phyloP scores from a whole-genome alignment of 345 rosid species.

The Limnanthes douglasii region DNA sequence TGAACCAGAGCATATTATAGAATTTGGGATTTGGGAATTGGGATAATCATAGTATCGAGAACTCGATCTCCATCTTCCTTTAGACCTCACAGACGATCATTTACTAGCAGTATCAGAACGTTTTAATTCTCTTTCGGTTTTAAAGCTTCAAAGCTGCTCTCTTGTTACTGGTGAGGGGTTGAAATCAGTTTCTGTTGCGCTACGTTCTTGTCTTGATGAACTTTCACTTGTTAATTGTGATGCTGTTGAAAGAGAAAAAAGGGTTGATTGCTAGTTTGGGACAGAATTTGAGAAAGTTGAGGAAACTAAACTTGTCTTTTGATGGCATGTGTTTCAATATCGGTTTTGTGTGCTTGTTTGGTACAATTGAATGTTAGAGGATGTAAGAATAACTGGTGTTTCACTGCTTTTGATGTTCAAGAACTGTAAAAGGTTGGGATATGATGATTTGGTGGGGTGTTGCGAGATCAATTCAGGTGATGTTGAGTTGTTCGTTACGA shows the following conservation, averaged over 20 bases:
- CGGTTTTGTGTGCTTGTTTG: slow-evolving; percentile 40
- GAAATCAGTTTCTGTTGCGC: slow-evolving; percentile 32
- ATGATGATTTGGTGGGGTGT: slow-evolving; percentile 39
- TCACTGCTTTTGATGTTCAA: slow-evolving; percentile 29
- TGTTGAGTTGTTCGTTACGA: slow-evolving; percentile 33
- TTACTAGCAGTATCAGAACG: slow-evolving; percentile 36
- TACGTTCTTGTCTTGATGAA: slow-evolving; percentile 39
- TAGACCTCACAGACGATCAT: slow-evolving; percentile 69
- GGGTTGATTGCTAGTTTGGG: slow-evolving; percentile 78
- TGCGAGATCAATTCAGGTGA: slow-evolving; percentile 24
- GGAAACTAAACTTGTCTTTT: slow-evolving; percentile 42
- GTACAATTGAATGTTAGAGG: slow-evolving; percentile 53
- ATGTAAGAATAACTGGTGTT: slow-evolving; percentile 30
- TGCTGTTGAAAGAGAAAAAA: slow-evolving; percentile 46
- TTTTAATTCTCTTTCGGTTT: slow-evolving; percentile 25
- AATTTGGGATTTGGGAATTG: too few relatives aligned
- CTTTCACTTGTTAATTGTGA: slow-evolving; percentile 56
- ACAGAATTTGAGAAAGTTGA: slow-evolving; percentile 42
- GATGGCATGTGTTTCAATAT: slow-evolving; percentile 60
- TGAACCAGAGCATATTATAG: too few relatives aligned
- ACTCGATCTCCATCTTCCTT: slow-evolving; percentile 64
- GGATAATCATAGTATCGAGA: too few relatives aligned
- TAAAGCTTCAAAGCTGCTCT: slow-evolving; percentile 65
- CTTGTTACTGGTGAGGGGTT: slow-evolving; percentile 73
- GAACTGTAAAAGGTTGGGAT: slow-evolving; percentile 35